Base-by-base conservation (phyloP, 345 rosid genomes). In the Rhodamnia argentea region DNA sequence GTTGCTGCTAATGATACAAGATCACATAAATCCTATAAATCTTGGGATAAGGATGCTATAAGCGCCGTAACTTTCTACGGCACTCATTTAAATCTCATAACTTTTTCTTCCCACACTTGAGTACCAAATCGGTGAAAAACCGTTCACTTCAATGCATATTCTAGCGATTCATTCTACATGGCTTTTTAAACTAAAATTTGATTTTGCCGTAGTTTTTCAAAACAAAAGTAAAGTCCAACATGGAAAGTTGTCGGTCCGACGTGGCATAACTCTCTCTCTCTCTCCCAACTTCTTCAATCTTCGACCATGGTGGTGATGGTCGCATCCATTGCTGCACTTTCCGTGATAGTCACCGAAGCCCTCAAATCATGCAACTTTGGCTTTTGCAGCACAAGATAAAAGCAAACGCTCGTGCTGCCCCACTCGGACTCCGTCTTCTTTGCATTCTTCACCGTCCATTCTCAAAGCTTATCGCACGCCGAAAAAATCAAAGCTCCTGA, bases 251-350 rank as follows among this genome's bases (percentile, higher is more conserved):
- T 47, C 11, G 2, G 11, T 10, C 22, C 4, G 23, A 29, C 6
- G 37, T 62, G 76, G 76, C 76, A 62, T 62, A 4, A 62, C 24
- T 7, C 58, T 7, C 10, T 55, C 60, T 55, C 60, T 58, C 29
- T n/a, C 70, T 59, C 74, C n/a, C 70, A 60, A n/a, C 37, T 60
- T 60, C 37, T 27, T 83, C 64, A 57, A 57, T 22, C 81, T 29
- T 51, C 16, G 54, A 58, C 29, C 29, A 83, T 90, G 93, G 90
- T 8, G 85, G 85, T 91, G 82, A 37, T 91, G 89, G 62, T 88
- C 86, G 85, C 88, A 89, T 84, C 89, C 92, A 15, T 42, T 87
- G 40, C 59, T 93, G 54, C 82, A 92, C 83, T 87, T 91, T 83
- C 85, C 92, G 24, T 88, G 74, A 29, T 27, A 84, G 84, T 85